These are phyloP conservation scores for Ziziphus jujuba DNA, from an alignment of 306 rosid genomes.

Conservation along the genomic window DNA sequence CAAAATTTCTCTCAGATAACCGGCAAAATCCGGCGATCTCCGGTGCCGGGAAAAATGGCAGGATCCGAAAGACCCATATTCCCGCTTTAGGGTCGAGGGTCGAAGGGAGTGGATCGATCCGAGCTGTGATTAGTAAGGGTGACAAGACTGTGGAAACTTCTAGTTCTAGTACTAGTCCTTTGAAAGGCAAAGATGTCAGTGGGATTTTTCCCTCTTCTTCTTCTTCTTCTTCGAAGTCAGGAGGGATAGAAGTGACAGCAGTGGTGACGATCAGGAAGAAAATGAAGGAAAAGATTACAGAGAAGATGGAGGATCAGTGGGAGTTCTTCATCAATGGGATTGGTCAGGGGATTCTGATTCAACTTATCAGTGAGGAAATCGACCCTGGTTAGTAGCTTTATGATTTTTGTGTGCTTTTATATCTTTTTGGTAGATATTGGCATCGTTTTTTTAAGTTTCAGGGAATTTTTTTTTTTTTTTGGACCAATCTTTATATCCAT, in stretches of 20 bases:
- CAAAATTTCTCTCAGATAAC: conserved; percentile 21
- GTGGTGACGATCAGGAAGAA: conserved; percentile 71
- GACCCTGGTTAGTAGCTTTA: conserved; percentile 58
- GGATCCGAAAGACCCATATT: conserved; percentile 2
- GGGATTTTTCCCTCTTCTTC: conserved; percentile 31
- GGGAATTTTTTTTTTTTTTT: not conserved
- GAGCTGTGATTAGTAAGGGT: conserved; percentile 54
- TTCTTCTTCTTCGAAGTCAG: conserved; percentile 24
- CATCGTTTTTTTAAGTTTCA: not conserved
- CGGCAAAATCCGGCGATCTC: conserved; percentile 25
- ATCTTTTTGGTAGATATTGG: not conserved
- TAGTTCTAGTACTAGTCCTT: not conserved
- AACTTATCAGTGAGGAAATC: conserved; percentile 63
- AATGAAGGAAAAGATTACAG: conserved; percentile 63
- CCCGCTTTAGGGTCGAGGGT: conserved; percentile 11
- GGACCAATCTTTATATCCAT: not conserved
- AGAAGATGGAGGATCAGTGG: conserved; percentile 73
- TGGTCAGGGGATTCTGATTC: conserved; percentile 82
- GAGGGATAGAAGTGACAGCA: conserved; percentile 56
- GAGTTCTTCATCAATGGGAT: conserved; percentile 68
- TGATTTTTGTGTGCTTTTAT: not conserved
- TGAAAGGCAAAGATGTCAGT: conserved; percentile 38
- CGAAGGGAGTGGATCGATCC: conserved; percentile 27
- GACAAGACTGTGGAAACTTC: conserved; percentile 39
- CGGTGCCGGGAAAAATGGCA: not conserved